These are phyloP conservation scores for Chalaropsis ovoidea DNA, from an alignment of 2,329 filamentous ascomycete species.

Conservation along the genomic window DNA sequence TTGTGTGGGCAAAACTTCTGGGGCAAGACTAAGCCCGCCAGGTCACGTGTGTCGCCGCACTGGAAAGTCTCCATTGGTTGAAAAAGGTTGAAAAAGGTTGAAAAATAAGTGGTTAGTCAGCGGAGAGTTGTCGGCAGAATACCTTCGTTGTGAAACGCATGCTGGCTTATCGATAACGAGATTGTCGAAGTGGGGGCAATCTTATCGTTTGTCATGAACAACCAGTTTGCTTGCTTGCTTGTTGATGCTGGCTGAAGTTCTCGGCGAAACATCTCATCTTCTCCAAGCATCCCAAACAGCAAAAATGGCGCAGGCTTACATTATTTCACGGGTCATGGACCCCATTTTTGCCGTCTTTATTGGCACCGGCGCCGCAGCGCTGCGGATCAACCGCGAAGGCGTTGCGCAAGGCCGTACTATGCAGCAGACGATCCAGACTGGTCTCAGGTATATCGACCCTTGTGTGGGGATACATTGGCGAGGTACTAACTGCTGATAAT, in stretches of 20 bases:
- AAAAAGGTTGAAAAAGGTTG: neutral
- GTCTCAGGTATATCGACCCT: constrained; percentile 35
- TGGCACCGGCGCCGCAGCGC: constrained; percentile 45
- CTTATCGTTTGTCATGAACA: neutral
- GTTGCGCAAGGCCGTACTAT: constrained; percentile 47
- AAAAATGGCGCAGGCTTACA: constrained; percentile 49
- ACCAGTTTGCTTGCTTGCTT: constrained; percentile 16
- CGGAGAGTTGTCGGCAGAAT: neutral
- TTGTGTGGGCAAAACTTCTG: constrained; percentile 35
- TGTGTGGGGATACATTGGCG: neutral
- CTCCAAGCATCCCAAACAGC: neutral
- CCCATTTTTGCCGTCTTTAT: constrained; percentile 50
- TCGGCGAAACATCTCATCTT: neutral
- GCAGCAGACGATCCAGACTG: constrained; percentile 41
- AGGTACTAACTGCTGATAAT: constrained; percentile 12
- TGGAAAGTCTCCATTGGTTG: constrained; percentile 7
- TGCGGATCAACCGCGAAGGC: constrained; percentile 51
- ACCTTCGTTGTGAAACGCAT: no score
- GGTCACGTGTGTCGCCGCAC: constrained; percentile 32
- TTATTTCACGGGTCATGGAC: constrained; percentile 49
- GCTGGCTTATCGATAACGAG: neutral
- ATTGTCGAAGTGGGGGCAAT: neutral
- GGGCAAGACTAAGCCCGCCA: constrained; percentile 34
- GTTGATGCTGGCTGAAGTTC: neutral
- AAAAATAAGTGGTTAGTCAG: constrained; percentile 1